Base-by-base conservation (phyloP, 768 basidiomycete genomes). In the Phanerochaete carnosa region DNA sequence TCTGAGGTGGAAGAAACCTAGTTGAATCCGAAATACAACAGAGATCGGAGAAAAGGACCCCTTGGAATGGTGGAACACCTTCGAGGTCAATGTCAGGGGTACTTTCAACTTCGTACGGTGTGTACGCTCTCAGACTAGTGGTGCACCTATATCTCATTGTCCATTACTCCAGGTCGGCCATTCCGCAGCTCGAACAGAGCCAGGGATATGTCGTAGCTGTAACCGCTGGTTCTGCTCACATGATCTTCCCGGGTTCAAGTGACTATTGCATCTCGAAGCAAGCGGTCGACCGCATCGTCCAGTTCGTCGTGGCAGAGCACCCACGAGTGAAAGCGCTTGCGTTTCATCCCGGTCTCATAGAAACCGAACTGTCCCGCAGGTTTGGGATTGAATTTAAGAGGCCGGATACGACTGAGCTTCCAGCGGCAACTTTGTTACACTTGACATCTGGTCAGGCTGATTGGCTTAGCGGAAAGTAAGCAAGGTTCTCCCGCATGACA, bases 61-160 rank as follows among this genome's bases (percentile, higher is more conserved):
- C 11, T 59, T 33, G 1, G 57, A 53, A 26, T 64, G 61, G 55
- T 56, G 57, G 60, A 25, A 50, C 45, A 57, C 55, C 16, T 57
- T 37, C 56, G 54, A 45, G 13, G 55, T 60, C 23, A 64, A 60
- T 50, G 45, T 65, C 39, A 26, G 30, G 1, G 63, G 61, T 16
- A n/a, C 52, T 2, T 66, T 50, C 49, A 50, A 50, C 49, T 50
- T 50, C 28, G 28, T 50, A 15, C 49, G 49, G 49, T 50, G 19
- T 25, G 49, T 29, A 3, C 28, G 6, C 19, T 7, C 23, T 46
- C n/a, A 7, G 45, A 25, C 6, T 19, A 6, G n/a, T 46, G n/a
- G n/a, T 46, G 19, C 19, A n/a, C 45, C 6, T 6, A 7, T 19
- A 19, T 7, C 45, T 19, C 6, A 46, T 19, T 35, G 6, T 19